phyloP scores from a whole-genome alignment of 805 yeast species.

The Pichia cabralensis region DNA sequence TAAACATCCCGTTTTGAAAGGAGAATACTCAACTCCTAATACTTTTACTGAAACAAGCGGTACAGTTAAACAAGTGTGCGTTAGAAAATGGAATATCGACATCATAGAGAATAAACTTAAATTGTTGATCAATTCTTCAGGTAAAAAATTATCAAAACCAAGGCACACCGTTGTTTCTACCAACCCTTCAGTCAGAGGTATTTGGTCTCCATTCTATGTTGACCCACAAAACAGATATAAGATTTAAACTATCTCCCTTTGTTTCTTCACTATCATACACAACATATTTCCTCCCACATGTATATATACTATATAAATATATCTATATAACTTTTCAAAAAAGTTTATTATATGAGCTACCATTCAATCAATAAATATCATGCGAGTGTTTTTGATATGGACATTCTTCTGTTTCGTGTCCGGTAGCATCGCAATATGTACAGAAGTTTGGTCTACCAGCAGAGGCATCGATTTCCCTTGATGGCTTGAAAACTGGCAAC shows the following conservation, averaged over 20 bases:
- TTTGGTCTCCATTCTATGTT: constrained; percentile 94
- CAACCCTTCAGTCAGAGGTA: constrained; percentile 84
- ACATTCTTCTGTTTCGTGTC: constrained; percentile 82
- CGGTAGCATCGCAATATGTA: constrained; percentile 83
- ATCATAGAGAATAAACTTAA: constrained; percentile 57
- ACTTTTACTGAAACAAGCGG: constrained; percentile 12
- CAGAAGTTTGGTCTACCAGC: constrained; percentile 80
- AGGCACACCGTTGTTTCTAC: constrained; percentile 70
- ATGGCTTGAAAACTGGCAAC: too few species aligned
- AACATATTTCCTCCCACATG: too few species aligned
- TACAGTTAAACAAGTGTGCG: constrained; percentile 42
- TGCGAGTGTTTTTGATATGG: constrained; percentile 81
- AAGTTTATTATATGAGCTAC: too few species aligned
- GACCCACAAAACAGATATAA: constrained; percentile 35
- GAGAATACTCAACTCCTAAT: constrained; percentile 35
- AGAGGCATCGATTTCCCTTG: constrained; percentile 54
- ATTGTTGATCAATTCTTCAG: constrained; percentile 58
- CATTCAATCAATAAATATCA: too few species aligned
- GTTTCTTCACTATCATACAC: too few species aligned
- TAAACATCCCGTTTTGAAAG: constrained; percentile 61
- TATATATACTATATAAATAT: constrained; percentile 20
- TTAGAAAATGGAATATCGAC: constrained; percentile 56
- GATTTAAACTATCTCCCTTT: constrained; percentile 2
- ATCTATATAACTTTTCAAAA: constrained; percentile 26
- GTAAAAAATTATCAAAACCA: constrained; percentile 50